phyloP scores from a whole-genome alignment of 345 rosid species.

The Moricandia moricandioides region DNA sequence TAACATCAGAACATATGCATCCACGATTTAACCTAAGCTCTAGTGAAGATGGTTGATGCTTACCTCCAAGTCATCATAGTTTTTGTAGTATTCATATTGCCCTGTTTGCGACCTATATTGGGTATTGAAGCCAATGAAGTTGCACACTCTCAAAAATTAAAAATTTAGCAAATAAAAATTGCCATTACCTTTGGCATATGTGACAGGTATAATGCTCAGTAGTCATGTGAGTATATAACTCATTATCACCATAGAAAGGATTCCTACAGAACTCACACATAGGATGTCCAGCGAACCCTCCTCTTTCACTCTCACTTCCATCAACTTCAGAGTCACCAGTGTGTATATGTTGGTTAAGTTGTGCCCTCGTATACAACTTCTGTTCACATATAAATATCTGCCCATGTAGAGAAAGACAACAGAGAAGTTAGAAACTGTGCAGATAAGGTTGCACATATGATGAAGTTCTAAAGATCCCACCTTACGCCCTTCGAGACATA shows the following conservation, averaged over 20 bases:
- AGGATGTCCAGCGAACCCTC: constrained; percentile 95
- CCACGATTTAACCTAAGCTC: neutral
- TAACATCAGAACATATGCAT: constrained; percentile 10
- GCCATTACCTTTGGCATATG: constrained; percentile 81
- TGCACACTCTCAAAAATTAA: neutral
- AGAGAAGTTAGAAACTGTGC: neutral
- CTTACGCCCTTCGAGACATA: constrained; percentile 97
- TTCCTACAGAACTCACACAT: constrained; percentile 83
- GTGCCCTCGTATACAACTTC: constrained; percentile 75
- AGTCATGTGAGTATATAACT: constrained; percentile 84
- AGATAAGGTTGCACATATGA: neutral
- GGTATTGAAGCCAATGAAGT: neutral
- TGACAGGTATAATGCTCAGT: constrained; percentile 90
- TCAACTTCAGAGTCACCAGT: constrained; percentile 96
- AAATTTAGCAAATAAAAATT: neutral
- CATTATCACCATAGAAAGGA: constrained; percentile 94
- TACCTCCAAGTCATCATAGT: constrained; percentile 92
- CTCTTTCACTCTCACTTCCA: constrained; percentile 94
- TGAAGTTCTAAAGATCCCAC: constrained; percentile 33
- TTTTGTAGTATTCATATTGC: constrained; percentile 79
- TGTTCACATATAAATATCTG: constrained; percentile 96
- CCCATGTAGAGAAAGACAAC: constrained; percentile 6
- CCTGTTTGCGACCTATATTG: constrained; percentile 83
- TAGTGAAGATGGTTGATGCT: neutral
- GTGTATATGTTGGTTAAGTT: constrained; percentile 75